Percentiles rank a stretch among this genome's conserved stretches.
Conservation (phyloP, 1,139 yeast genomes). For the Hansenula anomala region DNA sequence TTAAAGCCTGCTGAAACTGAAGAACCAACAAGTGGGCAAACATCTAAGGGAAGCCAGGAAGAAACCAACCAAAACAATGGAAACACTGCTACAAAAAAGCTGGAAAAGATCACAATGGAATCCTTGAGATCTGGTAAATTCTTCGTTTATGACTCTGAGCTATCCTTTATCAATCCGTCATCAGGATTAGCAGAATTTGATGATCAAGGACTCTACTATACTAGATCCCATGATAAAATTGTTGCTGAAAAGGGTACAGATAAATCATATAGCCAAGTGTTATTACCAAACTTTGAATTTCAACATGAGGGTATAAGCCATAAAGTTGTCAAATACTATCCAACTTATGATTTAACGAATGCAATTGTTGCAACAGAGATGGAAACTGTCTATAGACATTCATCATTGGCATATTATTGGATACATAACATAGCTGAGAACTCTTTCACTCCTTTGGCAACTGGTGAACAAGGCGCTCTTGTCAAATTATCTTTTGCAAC, state of each 20-base stretch:
- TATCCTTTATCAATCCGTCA: constrained; percentile 29
- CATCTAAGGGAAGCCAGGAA: no score
- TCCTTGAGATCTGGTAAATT: constrained; percentile 27
- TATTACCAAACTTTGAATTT: constrained; percentile 36
- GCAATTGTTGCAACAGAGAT: constrained; percentile 30
- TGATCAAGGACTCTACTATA: constrained; percentile 30
- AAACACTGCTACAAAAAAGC: not conserved
- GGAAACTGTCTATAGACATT: constrained; percentile 66
- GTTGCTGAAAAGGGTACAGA: constrained; percentile 28
- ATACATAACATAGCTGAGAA: constrained; percentile 35
- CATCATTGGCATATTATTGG: constrained; percentile 62
- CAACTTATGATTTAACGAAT: constrained; percentile 26
- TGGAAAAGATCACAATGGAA: constrained; percentile 20
- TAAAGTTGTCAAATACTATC: constrained; percentile 20
- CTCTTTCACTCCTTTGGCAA: constrained; percentile 37
- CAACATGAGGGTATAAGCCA: constrained; percentile 19
- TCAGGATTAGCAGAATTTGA: constrained; percentile 5
- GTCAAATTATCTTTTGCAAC: constrained; percentile 39
- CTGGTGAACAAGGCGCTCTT: constrained; percentile 22
- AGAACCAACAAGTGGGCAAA: no score
- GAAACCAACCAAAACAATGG: not conserved
- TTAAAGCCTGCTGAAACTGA: no score
- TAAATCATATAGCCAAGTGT: constrained; percentile 28
- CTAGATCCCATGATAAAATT: constrained; percentile 17
- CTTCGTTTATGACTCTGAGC: constrained; percentile 20